These are phyloP conservation scores for Nothophoma quercina DNA, from an alignment of 2,329 filamentous ascomycete species.

Conservation along the genomic window DNA sequence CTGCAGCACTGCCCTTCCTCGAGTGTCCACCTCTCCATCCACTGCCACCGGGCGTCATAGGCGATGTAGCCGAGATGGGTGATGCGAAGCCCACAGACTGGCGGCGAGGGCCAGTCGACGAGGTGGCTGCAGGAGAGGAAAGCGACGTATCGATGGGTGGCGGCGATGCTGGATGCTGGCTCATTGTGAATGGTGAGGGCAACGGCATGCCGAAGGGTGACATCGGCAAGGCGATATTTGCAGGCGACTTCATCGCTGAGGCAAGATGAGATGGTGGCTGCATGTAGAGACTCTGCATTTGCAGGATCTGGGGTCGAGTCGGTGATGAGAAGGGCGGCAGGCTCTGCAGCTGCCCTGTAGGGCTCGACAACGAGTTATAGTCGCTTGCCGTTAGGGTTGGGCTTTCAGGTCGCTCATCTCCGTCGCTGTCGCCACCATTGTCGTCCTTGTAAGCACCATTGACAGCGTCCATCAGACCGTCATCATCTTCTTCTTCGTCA, in stretches of 20 bases:
- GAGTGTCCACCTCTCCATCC: slow-evolving; percentile 44
- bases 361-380: slow-evolving; percentile 40
- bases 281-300: slow-evolving; percentile 30
- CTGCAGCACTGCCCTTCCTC: slow-evolving; percentile 60
- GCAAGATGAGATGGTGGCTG: slow-evolving; percentile 17
- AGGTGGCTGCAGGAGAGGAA: slow-evolving; percentile 35
- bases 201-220: slow-evolving; percentile 36
- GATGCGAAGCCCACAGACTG: slow-evolving; percentile 43
- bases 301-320: slow-evolving; percentile 28
- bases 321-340: slow-evolving; percentile 17
- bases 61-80: slow-evolving; percentile 43
- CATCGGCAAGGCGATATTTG: slow-evolving; percentile 30
- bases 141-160: slow-evolving; percentile 36
- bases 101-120: slow-evolving; percentile 31
- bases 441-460: slow-evolving; percentile 37
- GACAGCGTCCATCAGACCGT: slow-evolving; percentile 37
- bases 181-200: slow-evolving; percentile 33
- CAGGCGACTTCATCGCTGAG: slow-evolving; percentile 26
- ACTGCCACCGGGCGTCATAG: slow-evolving; percentile 40
- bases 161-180: slow-evolving; percentile 26
- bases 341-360: slow-evolving; percentile 18
- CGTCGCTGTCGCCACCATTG: slow-evolving; percentile 20
- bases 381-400: slow-evolving; percentile 44
- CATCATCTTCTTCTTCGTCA: slow-evolving; percentile 30
- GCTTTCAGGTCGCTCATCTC: slow-evolving; percentile 36